Evolutionary conservation across 306 rosid genomes (phyloP), one percentile per base, ranked within the genome.

Genomic region (Prunus salicina): DNA sequence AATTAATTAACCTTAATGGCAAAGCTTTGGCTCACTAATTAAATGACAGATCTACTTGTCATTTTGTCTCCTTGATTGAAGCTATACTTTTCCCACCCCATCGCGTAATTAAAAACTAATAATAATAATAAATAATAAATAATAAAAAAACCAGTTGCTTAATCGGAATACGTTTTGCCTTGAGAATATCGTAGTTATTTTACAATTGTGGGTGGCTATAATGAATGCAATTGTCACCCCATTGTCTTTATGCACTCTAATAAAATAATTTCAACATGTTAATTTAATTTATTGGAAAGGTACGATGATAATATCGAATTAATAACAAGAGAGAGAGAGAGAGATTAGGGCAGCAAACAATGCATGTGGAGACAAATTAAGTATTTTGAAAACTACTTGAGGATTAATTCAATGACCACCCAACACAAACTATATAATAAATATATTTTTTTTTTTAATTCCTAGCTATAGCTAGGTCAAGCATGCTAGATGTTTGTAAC

Each of bases 51-150:
- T 74, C 47, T 65, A 53, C 76, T 81, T 84, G 84, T 84, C 87
- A 82, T 71, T 64, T 86, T 86, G 87, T 82, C 87, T 79, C 89
- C 86, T 77, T 74, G 77, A 82, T 82, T 84, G 81, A 76, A 77
- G 89, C 66, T 80, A 80, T 78, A 78, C 58, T 78, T 68, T 80
- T 79, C 78, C 81, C 43, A 73, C 69, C 25, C 60, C 6, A n/a
- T 55, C 68, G 52, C 45, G 16, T 30, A 63, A 63, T 20, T 28
- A 14, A 30, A 3, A 19, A 22, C 67, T 72, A 14, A 45, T 41
- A 57, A 60, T 27, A 27, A 2, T 2, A 27, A 27, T 24, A 24
- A 27, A 1, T 2, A 73, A 15, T 43, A 41, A 15, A 45, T 25
- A 57, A 15, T 43, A 41, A 15, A 45, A 18, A 57, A 34, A 5